A percentile compares a stretch with the other conserved stretches of the same genome.
These are phyloP conservation scores for Angomonas ambiguus DNA, from an alignment of 208 protist genomes.

Conservation along the genomic window DNA sequence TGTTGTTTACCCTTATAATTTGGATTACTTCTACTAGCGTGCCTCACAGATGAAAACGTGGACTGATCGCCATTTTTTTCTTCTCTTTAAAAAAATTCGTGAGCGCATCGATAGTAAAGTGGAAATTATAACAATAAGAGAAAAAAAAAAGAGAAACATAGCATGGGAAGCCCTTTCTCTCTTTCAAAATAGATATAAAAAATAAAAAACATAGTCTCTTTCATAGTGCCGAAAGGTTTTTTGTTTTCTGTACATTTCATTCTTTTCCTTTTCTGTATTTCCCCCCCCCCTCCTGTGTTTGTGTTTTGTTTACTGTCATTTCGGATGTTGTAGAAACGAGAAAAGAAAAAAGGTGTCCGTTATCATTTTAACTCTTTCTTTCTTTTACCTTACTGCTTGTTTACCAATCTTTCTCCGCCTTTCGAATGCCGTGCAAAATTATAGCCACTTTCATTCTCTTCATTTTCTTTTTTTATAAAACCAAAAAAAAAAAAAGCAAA, in stretches of 20 bases:
- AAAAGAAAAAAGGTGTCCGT: not conserved
- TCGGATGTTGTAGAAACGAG: not conserved
- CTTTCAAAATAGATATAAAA: too few species aligned
- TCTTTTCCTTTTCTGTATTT: constrained; percentile 13
- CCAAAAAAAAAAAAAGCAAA: constrained; percentile 1
- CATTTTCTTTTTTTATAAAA: constrained; percentile 5
- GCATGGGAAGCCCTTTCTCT: too few species aligned
- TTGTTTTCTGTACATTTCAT: constrained; percentile 8
- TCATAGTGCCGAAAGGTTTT: too few species aligned
- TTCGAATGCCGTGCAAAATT: not conserved
- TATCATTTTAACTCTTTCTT: constrained; percentile 12
- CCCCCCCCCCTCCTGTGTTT: not conserved
- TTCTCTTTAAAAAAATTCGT: too few species aligned
- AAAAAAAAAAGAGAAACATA: too few species aligned
- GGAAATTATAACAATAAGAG: too few species aligned
- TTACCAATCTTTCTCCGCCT: constrained; percentile 11
- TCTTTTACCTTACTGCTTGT: constrained; percentile 18
- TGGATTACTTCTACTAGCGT: too few species aligned
- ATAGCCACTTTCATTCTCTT: not conserved
- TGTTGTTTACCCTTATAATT: too few species aligned
- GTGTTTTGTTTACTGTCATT: not conserved
- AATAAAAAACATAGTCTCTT: too few species aligned
- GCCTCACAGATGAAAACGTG: too few species aligned
- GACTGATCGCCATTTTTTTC: constrained; percentile 7
- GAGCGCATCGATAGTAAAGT: too few species aligned